Percentiles rank a stretch among this genome's conserved stretches.
These are phyloP conservation scores for Coemansia sp. DNA, from an alignment of 192 early-diverging fungal genomes.

Conservation along the genomic window DNA sequence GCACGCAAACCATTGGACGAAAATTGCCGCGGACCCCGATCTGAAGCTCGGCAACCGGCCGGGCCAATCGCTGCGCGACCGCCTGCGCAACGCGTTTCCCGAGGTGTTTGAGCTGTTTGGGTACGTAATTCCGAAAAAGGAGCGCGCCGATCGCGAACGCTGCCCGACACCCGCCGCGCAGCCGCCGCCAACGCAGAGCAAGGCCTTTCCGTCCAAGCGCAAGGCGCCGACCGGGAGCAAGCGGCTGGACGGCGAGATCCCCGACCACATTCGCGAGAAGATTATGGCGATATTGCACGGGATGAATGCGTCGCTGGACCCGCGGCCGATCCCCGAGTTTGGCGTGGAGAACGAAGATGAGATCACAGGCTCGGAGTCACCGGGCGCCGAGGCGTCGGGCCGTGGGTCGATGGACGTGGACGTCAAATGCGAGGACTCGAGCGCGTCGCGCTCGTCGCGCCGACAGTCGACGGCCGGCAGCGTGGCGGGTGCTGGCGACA, in stretches of 20 bases:
- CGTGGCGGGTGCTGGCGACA: too few relatives aligned
- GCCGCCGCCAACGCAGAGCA: neutral
- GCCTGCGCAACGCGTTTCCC: constrained; percentile 51
- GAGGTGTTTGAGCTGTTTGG: constrained; percentile 52
- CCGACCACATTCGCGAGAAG: constrained; percentile 31
- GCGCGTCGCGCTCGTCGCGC: constrained; percentile 1
- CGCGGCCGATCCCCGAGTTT: constrained; percentile 30
- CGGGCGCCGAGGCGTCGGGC: too few relatives aligned
- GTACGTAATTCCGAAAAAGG: constrained; percentile 50
- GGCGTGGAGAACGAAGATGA: constrained; percentile 10
- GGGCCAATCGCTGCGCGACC: constrained; percentile 51
- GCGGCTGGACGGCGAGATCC: constrained; percentile 44
- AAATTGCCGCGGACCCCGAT: constrained; percentile 45
- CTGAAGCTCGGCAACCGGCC: constrained; percentile 40
- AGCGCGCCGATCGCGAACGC: constrained; percentile 46
- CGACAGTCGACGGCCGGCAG: constrained; percentile 9
- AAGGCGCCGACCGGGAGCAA: constrained; percentile 46
- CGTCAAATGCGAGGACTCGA: neutral
- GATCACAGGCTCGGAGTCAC: neutral
- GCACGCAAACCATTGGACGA: constrained; percentile 50
- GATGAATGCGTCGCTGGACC: constrained; percentile 42
- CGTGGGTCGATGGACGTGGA: neutral
- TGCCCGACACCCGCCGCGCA: constrained; percentile 5
- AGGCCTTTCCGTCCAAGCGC: constrained; percentile 16
- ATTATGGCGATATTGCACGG: constrained; percentile 22